A percentile compares a stretch with the other conserved stretches of the same genome.
Evolutionary conservation across 2,329 filamentous ascomycete genomes (phyloP).

Genomic region (Diplodia mutila): DNA sequence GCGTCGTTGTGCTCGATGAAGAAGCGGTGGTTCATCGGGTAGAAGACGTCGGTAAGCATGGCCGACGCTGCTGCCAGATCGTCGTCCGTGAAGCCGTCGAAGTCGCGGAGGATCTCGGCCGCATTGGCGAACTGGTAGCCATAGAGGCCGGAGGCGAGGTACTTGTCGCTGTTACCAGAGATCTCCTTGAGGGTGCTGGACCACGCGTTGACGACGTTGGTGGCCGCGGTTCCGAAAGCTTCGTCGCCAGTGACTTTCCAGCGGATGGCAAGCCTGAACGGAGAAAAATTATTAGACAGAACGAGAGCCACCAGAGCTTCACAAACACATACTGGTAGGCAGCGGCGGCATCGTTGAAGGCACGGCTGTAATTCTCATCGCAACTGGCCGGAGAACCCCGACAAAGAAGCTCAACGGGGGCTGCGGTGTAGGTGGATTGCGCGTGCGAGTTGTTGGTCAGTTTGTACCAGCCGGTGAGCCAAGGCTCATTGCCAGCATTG

Average conservation of each 20-base stretch:
- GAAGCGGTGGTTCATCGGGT: conserved; percentile 46
- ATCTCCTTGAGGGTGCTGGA: conserved; percentile 39
- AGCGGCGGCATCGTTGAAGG: conserved; percentile 43
- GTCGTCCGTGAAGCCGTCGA: conserved; percentile 38
- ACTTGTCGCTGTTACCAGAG: conserved; percentile 43
- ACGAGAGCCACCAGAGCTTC: rapidly evolving
- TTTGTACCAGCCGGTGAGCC: conserved; percentile 41
- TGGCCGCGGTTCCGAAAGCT: conserved; percentile 44
- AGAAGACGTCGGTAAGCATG: conserved; percentile 47
- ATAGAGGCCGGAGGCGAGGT: conserved; percentile 49
- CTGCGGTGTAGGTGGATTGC: conserved; percentile 36
- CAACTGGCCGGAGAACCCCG: conserved; percentile 39
- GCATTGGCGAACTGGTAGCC: conserved; percentile 55
- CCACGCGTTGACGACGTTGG: conserved; percentile 47
- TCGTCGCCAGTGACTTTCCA: conserved; percentile 48
- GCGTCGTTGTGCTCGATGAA: conserved; percentile 44
- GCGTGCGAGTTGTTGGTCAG: conserved; percentile 38
- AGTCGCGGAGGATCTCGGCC: conserved; percentile 47
- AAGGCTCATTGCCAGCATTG: conserved; percentile 39
- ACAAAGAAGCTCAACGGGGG: conserved; percentile 39
- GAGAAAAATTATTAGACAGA: not conserved
- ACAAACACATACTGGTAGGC: conserved; percentile 36
- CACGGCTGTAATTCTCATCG: conserved; percentile 36
- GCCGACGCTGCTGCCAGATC: conserved; percentile 33
- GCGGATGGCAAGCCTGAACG: conserved; percentile 39